Evolutionary conservation across 176 grass and related monocot species (phyloP).

Genomic region (Aegilops umbellulata): DNA sequence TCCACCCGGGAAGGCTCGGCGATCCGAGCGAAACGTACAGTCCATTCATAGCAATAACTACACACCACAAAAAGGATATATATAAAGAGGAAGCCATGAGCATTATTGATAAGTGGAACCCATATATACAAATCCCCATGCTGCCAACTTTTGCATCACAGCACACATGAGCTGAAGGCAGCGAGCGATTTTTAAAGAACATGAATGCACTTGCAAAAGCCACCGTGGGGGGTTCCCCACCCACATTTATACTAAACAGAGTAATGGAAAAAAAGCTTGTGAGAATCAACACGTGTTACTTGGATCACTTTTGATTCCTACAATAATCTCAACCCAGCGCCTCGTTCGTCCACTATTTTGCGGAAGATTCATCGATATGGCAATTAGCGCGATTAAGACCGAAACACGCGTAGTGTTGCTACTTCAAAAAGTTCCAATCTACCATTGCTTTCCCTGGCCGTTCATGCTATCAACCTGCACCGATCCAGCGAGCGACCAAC

Average conservation of each 20-base stretch:
- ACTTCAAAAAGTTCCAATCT: not conserved
- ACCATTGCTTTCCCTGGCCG: not conserved
- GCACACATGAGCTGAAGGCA: constrained; percentile 11
- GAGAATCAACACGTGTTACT: not conserved
- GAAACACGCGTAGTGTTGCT: not conserved
- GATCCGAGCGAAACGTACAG: constrained; percentile 75
- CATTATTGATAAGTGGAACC: not conserved
- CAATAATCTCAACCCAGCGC: not conserved
- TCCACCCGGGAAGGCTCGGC: constrained; percentile 85
- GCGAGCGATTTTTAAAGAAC: not conserved
- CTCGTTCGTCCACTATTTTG: not conserved
- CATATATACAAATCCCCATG: not conserved
- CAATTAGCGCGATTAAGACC: not conserved
- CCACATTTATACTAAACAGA: not conserved
- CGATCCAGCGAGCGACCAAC: not conserved
- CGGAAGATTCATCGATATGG: not conserved
- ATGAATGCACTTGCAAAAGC: not conserved
- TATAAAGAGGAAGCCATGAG: constrained; percentile 2
- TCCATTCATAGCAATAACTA: constrained; percentile 86
- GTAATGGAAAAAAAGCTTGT: not conserved
- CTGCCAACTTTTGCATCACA: not conserved
- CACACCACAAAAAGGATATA: constrained; percentile 9
- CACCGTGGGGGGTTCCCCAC: not conserved
- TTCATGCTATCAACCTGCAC: not conserved
- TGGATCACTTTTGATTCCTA: not conserved